Evolutionary conservation across 176 grass and related monocot genomes (phyloP).

Genomic region (Poa annua): DNA sequence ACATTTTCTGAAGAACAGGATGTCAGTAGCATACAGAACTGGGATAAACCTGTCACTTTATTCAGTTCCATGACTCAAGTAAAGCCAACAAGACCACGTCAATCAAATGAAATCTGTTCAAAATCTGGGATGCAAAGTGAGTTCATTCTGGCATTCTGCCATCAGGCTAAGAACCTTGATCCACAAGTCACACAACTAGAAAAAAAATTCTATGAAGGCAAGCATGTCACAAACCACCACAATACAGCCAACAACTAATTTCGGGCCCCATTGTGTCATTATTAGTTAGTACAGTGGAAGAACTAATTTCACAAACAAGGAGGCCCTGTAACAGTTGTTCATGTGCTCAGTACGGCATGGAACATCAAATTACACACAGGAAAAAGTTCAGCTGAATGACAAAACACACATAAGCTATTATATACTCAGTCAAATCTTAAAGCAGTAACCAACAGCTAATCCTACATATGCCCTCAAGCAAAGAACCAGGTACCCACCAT

Average conservation of each 20-base stretch:
- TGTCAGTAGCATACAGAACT: not conserved
- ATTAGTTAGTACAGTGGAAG: not conserved
- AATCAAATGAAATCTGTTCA: not conserved
- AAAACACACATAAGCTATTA: slow-evolving; percentile 1
- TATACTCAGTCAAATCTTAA: not conserved
- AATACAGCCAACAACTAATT: not conserved
- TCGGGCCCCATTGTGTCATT: not conserved
- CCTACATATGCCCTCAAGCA: slow-evolving; percentile 43
- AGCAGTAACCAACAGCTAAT: slow-evolving; percentile 15
- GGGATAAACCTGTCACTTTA: not conserved
- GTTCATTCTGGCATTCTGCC: not conserved
- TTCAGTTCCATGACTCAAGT: not conserved
- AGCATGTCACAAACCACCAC: not conserved
- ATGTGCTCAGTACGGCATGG: not conserved
- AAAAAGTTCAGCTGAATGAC: not conserved
- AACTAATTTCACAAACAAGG: not conserved
- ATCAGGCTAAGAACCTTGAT: not conserved
- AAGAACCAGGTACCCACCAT: slow-evolving; percentile 23
- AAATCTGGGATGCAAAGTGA: not conserved
- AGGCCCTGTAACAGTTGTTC: not conserved
- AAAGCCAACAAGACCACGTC: not conserved
- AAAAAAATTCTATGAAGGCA: not conserved
- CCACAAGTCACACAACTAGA: not conserved
- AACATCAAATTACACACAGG: not conserved
- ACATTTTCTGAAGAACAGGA: not conserved